Conservation (phyloP, 169 alveolate genomes). For the Perkinsus marinus region DNA sequence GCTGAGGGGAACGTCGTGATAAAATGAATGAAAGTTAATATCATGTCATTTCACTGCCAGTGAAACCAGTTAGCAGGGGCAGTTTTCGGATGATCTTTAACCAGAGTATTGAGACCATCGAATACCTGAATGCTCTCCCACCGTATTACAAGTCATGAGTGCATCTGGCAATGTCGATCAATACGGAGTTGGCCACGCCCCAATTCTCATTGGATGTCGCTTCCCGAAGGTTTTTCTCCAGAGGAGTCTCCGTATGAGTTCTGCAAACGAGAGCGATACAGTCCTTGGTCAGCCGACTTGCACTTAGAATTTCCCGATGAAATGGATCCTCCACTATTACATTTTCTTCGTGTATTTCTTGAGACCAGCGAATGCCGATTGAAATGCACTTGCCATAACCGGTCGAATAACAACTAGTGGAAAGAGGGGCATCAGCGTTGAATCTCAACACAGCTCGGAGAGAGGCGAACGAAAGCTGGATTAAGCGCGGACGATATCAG, state of each 20-base stretch:
- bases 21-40: not conserved
- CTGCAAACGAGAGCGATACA: too few relatives aligned
- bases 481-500: not conserved
- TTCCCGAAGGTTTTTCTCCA: conserved; percentile 50
- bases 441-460: not conserved
- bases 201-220: conserved; percentile 60
- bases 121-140: too few relatives aligned
- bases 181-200: conserved; percentile 53
- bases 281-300: conserved; percentile 5
- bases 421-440: not conserved
- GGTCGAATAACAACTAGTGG: not conserved
- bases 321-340: not conserved
- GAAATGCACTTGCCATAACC: not conserved
- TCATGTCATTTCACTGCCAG: too few relatives aligned
- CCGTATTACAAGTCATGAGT: conserved; percentile 36
- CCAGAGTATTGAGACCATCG: too few relatives aligned
- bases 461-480: not conserved
- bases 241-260: conserved; percentile 31
- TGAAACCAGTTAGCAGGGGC: too few relatives aligned
- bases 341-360: not conserved
- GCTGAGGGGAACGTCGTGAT: conserved; percentile 1
- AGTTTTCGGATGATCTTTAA: too few relatives aligned
- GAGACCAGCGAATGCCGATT: not conserved
- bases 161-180: conserved; percentile 54
- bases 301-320: too few relatives aligned